These are phyloP conservation scores for Amanita phalloides DNA, from an alignment of 768 basidiomycete genomes.

Conservation along the genomic window DNA sequence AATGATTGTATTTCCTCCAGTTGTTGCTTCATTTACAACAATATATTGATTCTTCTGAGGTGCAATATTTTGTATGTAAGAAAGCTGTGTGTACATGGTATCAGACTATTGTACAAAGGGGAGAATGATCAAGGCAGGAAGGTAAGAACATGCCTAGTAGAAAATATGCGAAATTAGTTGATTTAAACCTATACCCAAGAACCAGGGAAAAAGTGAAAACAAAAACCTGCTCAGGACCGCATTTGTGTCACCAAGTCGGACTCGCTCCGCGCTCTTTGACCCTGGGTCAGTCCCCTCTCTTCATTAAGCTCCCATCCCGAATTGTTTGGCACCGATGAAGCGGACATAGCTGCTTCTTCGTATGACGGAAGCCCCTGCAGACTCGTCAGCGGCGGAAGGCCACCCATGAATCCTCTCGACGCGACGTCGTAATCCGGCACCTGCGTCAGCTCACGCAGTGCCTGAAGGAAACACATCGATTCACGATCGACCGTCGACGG, in stretches of 20 bases:
- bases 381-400: slow-evolving; percentile 76
- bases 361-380: slow-evolving; percentile 79
- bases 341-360: slow-evolving; percentile 42
- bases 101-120: not conserved
- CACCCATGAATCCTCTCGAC: slow-evolving; percentile 80
- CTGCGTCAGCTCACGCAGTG: slow-evolving; percentile 40
- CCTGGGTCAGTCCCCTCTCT: not conserved
- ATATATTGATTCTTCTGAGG: not conserved
- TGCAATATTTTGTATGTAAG: not conserved
- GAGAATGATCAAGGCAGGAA: not conserved
- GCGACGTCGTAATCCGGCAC: slow-evolving; percentile 86
- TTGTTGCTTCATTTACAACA: not conserved
- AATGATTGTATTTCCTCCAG: not conserved
- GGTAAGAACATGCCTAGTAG: too few relatives aligned
- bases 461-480: not conserved
- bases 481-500: slow-evolving; percentile 5
- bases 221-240: not conserved
- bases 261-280: slow-evolving; percentile 1
- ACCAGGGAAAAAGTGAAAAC: not conserved
- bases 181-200: not conserved
- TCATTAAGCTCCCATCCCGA: not conserved
- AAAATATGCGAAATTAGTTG: too few relatives aligned
- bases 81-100: not conserved
- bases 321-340: not conserved
- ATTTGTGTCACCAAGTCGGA: not conserved